Percentiles rank a stretch among this genome's conserved stretches.
Conservation (phyloP, 176 grass and related monocot species). For the Eleusine indica region DNA sequence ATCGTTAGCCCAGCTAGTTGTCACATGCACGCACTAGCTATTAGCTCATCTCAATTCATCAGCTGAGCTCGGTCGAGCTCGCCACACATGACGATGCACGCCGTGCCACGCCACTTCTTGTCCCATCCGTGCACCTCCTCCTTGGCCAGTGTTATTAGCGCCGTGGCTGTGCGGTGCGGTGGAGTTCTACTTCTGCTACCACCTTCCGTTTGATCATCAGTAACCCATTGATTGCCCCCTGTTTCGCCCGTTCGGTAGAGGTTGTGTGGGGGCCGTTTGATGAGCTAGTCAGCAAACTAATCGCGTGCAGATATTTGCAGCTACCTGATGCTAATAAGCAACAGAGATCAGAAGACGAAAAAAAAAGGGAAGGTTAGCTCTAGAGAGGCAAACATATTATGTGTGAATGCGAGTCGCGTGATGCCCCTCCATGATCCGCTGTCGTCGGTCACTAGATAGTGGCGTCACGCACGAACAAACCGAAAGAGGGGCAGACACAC, state of each 20-base stretch:
- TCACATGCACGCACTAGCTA: conserved; percentile 29
- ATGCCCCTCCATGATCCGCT: conserved; percentile 35
- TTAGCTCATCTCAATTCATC: neutral
- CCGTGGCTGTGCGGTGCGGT: neutral
- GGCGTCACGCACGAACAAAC: neutral
- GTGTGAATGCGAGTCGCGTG: conserved; percentile 18
- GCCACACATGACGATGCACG: neutral
- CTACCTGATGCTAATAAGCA: neutral
- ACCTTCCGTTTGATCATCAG: neutral
- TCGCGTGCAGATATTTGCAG: neutral
- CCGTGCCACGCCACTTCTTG: neutral
- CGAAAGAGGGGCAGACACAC: neutral
- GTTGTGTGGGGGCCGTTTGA: neutral
- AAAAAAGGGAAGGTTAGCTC: neutral
- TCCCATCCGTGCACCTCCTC: neutral
- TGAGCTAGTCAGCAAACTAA: neutral
- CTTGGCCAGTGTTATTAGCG: neutral
- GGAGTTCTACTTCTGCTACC: neutral
- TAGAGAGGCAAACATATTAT: neutral
- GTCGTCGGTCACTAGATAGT: conserved; percentile 31
- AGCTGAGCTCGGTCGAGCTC: no score
- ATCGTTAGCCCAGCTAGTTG: conserved; percentile 7
- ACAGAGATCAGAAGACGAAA: neutral
- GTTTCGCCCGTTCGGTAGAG: neutral
- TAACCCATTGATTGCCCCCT: neutral